Evolutionary conservation across 2,329 filamentous ascomycete species (phyloP), one percentile per base, ranked within the genome.

Genomic region (Sclerotinia nivalis): DNA sequence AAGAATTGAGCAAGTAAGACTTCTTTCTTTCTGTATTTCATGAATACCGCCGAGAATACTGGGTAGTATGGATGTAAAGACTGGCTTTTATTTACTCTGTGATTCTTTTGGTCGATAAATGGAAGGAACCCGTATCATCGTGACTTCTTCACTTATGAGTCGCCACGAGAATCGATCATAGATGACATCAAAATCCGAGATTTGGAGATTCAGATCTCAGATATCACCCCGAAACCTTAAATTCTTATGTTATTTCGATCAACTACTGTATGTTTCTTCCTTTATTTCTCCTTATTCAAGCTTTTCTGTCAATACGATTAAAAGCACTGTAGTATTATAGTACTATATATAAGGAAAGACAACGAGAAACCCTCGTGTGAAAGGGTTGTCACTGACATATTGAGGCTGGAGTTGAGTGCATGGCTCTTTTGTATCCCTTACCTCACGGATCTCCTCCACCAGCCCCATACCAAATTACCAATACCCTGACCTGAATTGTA

Each of bases 21-120:
- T 54, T 65, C 61, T 52, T 65, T 52, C 61, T 65, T 65, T 65
- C 47, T 65, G 47, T 40, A 65, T 52, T 43, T 65, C 61, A 52
- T 22, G 47, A 52, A 65, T 65, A 54, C n/a, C 15, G 47, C 61
- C 61, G 61, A 65, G 34, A 50, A 43, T 13, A 28, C 31, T 52
- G 37, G 31, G 31, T 28, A 20, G 15, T 13, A 40, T 52, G 31
- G 15, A 40, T 64, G 13, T 9, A 28, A 52, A 52, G 22, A 52
- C 15, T 40, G 31, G 9, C 13, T 40, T 40, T 52, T 52, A 22
- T 64, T 52, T 64, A 37, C 60, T 37, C 50, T 40, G 45, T 15
- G 12, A 25, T 50, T 50, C 13, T 5, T 40, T 9, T 43, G 15
- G 31, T 65, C 34, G 34, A 52, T 52, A 52, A 12, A 43, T 52